These are phyloP conservation scores for Diaporthe capsici DNA, from an alignment of 2,329 filamentous ascomycete species.

Conservation along the genomic window DNA sequence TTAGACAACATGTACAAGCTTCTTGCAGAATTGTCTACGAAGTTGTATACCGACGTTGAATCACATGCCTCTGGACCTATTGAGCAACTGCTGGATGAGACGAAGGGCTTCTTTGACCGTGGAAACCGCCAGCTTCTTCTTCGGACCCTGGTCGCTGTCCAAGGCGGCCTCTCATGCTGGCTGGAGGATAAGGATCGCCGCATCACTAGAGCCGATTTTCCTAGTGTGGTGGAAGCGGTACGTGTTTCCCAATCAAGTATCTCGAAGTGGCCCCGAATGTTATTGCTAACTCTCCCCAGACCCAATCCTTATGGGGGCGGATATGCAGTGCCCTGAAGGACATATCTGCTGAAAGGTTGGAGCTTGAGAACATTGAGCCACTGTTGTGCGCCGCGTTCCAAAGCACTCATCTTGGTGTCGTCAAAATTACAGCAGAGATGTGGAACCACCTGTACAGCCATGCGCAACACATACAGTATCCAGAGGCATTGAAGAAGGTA, in stretches of 20 bases:
- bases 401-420: conserved; percentile 70
- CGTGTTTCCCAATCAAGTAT: conserved; percentile 46
- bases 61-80: conserved; percentile 47
- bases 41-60: conserved; percentile 63
- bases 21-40: conserved; percentile 65
- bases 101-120: conserved; percentile 66
- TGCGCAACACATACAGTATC: conserved; percentile 73
- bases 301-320: conserved; percentile 64
- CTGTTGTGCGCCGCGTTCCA: conserved; percentile 69
- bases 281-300: conserved; percentile 55
- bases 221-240: conserved; percentile 60
- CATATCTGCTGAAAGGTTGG: conserved; percentile 55
- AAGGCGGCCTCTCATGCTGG: conserved; percentile 75
- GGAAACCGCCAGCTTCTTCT: conserved; percentile 65
- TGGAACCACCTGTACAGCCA: conserved; percentile 82
- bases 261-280: conserved; percentile 33
- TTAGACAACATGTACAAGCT: conserved; percentile 77
- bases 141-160: conserved; percentile 70
- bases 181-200: conserved; percentile 68
- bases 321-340: conserved; percentile 57
- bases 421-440: conserved; percentile 61
- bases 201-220: conserved; percentile 58
- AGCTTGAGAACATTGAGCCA: conserved; percentile 67
- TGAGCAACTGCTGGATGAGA: conserved; percentile 65
- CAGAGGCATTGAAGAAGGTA: conserved; percentile 72